phyloP scores from a whole-genome alignment of 2,329 filamentous ascomycete species.

The Botrytis porri region DNA sequence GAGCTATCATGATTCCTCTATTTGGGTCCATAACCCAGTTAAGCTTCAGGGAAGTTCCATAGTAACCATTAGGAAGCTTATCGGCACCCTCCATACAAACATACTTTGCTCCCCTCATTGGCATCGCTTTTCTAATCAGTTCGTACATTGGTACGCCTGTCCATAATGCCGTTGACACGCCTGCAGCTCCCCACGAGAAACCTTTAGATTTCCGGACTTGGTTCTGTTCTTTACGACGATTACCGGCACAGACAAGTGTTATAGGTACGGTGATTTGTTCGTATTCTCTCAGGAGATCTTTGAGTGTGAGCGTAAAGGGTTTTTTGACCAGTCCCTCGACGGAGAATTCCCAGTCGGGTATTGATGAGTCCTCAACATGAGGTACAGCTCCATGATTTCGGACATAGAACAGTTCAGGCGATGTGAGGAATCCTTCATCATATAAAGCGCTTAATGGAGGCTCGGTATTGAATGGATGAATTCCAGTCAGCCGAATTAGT shows the following conservation, averaged over 20 bases:
- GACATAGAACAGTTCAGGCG: conserved; percentile 85
- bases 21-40: conserved; percentile 86
- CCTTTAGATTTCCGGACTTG: conserved; percentile 86
- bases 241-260: conserved; percentile 88
- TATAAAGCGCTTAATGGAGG: conserved; percentile 76
- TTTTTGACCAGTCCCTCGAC: conserved; percentile 81
- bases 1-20: conserved; percentile 79
- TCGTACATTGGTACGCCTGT: conserved; percentile 77
- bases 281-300: conserved; percentile 69
- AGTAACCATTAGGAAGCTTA: conserved; percentile 81
- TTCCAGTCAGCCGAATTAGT: conserved; percentile 80
- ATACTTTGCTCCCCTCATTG: conserved; percentile 69
- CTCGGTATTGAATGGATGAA: conserved; percentile 90
- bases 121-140: conserved; percentile 65
- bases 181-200: conserved; percentile 90
- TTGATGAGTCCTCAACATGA: conserved; percentile 66
- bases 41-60: conserved; percentile 83
- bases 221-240: conserved; percentile 90
- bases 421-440: conserved; percentile 79
- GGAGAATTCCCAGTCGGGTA: conserved; percentile 76
- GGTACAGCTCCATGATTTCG: conserved; percentile 87
- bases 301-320: conserved; percentile 68
- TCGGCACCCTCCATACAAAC: conserved; percentile 92
- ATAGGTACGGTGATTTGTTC: conserved; percentile 82
- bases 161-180: conserved; percentile 82